Evolutionary conservation across 139 green algal species (phyloP).

Genomic region (Chlorella ohadii): DNA sequence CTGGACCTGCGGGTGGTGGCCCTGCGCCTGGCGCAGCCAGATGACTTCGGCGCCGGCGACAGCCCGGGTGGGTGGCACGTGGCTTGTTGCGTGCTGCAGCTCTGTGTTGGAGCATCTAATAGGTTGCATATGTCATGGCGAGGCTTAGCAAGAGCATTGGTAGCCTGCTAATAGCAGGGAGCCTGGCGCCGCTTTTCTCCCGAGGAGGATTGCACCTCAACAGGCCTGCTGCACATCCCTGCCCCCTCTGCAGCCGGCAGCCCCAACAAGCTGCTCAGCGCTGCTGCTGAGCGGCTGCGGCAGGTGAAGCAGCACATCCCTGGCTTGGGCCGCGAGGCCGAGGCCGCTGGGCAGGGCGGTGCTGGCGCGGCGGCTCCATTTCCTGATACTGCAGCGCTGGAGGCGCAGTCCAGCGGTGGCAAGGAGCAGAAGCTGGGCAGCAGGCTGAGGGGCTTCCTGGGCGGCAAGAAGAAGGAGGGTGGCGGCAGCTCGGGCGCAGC

Average conservation of each 20-base stretch:
- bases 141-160: too few relatives aligned
- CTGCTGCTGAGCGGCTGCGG: slow-evolving; percentile 4
- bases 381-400: too few relatives aligned
- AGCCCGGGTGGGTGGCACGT: background rate
- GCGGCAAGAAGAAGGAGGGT: background rate
- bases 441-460: background rate
- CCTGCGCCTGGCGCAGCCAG: slow-evolving; percentile 12
- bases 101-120: too few relatives aligned
- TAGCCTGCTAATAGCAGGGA: too few relatives aligned
- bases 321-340: background rate
- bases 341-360: background rate
- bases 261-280: slow-evolving; percentile 18
- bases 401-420: too few relatives aligned
- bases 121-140: too few relatives aligned
- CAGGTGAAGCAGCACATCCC: slow-evolving; percentile 2
- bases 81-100: too few relatives aligned
- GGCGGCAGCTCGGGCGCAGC: too few relatives aligned
- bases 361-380: background rate
- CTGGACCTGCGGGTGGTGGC: slow-evolving; percentile 33
- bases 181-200: too few relatives aligned
- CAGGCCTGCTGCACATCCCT: background rate
- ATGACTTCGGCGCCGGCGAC: slow-evolving; percentile 2
- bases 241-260: background rate
- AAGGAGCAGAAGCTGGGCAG: too few relatives aligned
- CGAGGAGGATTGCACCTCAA: background rate